Evolutionary conservation across 108 stramenopile species (phyloP), one percentile per base, ranked within the genome.

Genomic region (Cyclotella distinguenda): DNA sequence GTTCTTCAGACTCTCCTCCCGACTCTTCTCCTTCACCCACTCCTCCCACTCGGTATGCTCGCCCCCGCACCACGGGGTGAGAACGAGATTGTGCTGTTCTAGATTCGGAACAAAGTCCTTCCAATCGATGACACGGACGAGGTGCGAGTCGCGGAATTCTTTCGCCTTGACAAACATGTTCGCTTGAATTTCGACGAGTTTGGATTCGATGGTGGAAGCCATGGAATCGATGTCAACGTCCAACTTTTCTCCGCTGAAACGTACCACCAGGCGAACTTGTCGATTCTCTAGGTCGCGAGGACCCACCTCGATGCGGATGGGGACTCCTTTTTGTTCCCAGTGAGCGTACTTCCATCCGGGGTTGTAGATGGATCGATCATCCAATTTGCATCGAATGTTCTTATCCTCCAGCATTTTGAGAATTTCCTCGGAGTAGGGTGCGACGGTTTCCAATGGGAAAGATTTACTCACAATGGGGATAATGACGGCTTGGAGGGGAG

Each of bases 301-400:
- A 16, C 99, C 99, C 27, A 99, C 91, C 67, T 99, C 99, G 50
- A 99, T 77, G 38, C 99, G 95, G 44, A 99, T 79, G 50, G 99
- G 99, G 48, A 99, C 99, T 60, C 98, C 99, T 81, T 99, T 99
- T 75, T 98, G 98, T 80, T 99, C 99, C 97, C 97, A 99, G 65
- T 99, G 97, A 61, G 96, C 95, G 78, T 96, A 99, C 82, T 99
- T 99, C 98, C 98, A 99, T 18, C 98, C 99, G 32, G 98, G 96
- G 44, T 95, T 97, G 84, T 98, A 97, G 76, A 97, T 90, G 48
- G 50, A 52, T 21, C 99, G 86, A 80, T 92, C 93, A 68, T 99
- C 99, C 45, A 86, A 84, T 60, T 97, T 94, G 55, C 83, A 90
- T 21, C 99, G 86, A 25, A 99, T 62, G 59, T 85, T 85, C 36